Conservation (phyloP, 129 eudicot species). For the Mikania micrantha region DNA sequence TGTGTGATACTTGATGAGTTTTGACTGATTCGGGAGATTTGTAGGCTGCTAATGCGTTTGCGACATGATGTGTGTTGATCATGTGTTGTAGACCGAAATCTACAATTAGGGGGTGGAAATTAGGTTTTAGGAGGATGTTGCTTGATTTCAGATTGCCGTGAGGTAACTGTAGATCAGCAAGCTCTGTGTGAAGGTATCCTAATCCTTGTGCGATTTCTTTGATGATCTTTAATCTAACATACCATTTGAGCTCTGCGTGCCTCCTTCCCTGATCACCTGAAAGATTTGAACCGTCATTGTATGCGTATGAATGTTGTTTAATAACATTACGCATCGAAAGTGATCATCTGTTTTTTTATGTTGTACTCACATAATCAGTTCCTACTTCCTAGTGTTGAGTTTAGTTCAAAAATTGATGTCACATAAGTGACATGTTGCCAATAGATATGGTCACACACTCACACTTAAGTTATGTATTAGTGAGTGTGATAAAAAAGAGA, state of each 20-base stretch:
- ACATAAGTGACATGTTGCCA: too few relatives aligned
- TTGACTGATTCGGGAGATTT: slow-evolving; percentile 62
- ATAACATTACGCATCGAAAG: background rate
- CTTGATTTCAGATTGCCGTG: slow-evolving; percentile 86
- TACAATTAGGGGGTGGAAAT: slow-evolving; percentile 45
- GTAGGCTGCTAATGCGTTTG: slow-evolving; percentile 49
- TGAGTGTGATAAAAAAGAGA: too few relatives aligned
- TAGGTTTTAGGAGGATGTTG: slow-evolving; percentile 51
- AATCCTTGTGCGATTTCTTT: slow-evolving; percentile 66
- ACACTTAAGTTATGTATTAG: too few relatives aligned
- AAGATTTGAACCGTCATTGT: background rate
- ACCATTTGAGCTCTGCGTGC: slow-evolving; percentile 63
- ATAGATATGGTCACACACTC: too few relatives aligned
- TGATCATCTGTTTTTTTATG: background rate
- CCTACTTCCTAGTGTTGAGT: too few relatives aligned
- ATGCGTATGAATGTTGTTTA: background rate
- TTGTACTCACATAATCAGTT: background rate
- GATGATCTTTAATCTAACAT: slow-evolving; percentile 47
- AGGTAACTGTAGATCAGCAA: slow-evolving; percentile 43
- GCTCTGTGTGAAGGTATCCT: slow-evolving; percentile 44
- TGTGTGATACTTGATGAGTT: slow-evolving; percentile 42
- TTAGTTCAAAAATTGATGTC: too few relatives aligned
- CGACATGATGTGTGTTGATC: slow-evolving; percentile 25
- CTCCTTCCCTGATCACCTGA: slow-evolving; percentile 51
- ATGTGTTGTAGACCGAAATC: slow-evolving; percentile 53